Conservation (phyloP, 768 basidiomycete species). For the Mycena albidolilacea region DNA sequence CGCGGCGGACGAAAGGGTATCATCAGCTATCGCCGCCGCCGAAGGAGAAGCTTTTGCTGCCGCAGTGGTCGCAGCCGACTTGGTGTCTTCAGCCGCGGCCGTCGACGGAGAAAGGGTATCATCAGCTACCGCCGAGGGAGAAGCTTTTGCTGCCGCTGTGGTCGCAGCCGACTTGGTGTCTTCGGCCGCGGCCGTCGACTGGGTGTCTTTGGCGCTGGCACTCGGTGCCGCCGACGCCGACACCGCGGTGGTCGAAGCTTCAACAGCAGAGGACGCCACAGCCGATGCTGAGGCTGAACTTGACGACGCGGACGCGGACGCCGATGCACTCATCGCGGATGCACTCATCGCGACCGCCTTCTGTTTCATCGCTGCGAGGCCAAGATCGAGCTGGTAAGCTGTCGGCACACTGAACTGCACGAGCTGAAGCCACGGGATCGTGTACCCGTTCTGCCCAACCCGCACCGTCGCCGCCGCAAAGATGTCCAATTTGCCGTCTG, state of each 20-base stretch:
- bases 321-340: conserved; percentile 15
- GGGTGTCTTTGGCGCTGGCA: conserved; percentile 21
- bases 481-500: conserved; percentile 68
- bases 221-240: background rate
- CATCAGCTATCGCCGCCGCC: conserved; percentile 8
- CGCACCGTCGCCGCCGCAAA: conserved; percentile 61
- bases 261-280: conserved; percentile 21
- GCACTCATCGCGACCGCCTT: conserved; percentile 42
- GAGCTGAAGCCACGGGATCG: conserved; percentile 76
- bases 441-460: conserved; percentile 70
- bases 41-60: conserved; percentile 26
- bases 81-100: background rate
- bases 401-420: conserved; percentile 68
- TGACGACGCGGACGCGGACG: conserved; percentile 13
- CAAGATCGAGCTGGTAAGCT: conserved; percentile 56
- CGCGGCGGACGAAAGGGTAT: conserved; percentile 11
- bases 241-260: conserved; percentile 13
- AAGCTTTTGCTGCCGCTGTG: conserved; percentile 19
- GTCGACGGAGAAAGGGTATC: background rate
- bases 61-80: conserved; percentile 1
- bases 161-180: conserved; percentile 1
- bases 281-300: conserved; percentile 27
- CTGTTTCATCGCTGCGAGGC: conserved; percentile 38
- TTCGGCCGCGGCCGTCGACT: conserved; percentile 11
- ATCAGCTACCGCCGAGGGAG: conserved; percentile 17